These are phyloP conservation scores for Digitaria exilis DNA, from an alignment of 202 grass and related monocot genomes.

Conservation along the genomic window DNA sequence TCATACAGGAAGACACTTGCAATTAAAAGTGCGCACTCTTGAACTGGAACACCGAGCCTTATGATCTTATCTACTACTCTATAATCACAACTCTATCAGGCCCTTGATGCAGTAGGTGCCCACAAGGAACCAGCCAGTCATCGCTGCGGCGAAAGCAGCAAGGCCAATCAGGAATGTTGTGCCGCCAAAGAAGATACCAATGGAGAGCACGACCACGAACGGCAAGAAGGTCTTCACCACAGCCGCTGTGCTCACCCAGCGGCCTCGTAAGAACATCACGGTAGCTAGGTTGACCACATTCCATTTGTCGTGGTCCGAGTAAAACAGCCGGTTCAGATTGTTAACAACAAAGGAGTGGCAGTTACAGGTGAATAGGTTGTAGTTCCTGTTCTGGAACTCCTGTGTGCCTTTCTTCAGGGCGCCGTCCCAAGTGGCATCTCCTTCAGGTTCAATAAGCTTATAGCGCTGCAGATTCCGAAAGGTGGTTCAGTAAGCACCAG, in stretches of 20 bases:
- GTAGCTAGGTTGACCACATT: conserved; percentile 85
- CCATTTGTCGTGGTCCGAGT: conserved; percentile 68
- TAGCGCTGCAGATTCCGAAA: conserved; percentile 50
- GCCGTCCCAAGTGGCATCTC: conserved; percentile 64
- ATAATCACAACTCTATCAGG: conserved; percentile 70
- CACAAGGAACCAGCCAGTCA: conserved; percentile 79
- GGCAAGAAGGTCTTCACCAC: conserved; percentile 64
- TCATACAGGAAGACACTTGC: not conserved
- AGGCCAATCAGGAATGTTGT: conserved; percentile 56
- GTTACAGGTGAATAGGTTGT: conserved; percentile 94
- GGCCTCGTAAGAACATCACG: conserved; percentile 64
- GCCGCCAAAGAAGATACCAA: conserved; percentile 59
- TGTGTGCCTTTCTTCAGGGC: conserved; percentile 67
- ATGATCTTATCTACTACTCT: not conserved
- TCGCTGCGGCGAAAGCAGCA: conserved; percentile 39
- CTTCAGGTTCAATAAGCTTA: conserved; percentile 63
- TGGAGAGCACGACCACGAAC: conserved; percentile 43
- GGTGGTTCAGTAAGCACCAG: not conserved
- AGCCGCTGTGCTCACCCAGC: conserved; percentile 58
- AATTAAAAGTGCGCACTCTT: not conserved
- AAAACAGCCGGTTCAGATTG: conserved; percentile 76
- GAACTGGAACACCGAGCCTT: not conserved
- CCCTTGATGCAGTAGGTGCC: conserved; percentile 87
- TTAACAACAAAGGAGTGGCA: conserved; percentile 94
- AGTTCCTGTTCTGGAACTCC: conserved; percentile 85